A percentile compares a stretch with the other conserved stretches of the same genome.
These are phyloP conservation scores for Termitomyces sp. DNA, from an alignment of 1,284 basidiomycete species.

Conservation along the genomic window DNA sequence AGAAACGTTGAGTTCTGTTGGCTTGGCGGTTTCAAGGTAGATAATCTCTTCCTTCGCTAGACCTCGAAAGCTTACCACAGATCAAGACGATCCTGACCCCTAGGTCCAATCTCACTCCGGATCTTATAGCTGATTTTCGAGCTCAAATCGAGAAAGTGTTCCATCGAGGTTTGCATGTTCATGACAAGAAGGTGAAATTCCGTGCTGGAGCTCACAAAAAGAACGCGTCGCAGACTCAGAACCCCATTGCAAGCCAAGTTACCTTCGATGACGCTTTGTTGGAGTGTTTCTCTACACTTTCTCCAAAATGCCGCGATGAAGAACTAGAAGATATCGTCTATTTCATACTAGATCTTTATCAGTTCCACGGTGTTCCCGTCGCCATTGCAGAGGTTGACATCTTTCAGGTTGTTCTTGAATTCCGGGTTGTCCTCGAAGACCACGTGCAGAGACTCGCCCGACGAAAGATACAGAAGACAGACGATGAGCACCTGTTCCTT, in stretches of 20 bases:
- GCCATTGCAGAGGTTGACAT: slow-evolving; percentile 92
- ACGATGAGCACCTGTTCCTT: slow-evolving; percentile 77
- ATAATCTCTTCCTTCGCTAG: slow-evolving; percentile 14
- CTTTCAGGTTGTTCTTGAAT: slow-evolving; percentile 76
- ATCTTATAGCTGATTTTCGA: slow-evolving; percentile 53
- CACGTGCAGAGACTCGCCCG: slow-evolving; percentile 43
- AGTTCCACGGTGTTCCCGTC: slow-evolving; percentile 86
- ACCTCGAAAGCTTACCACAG: slow-evolving; percentile 3
- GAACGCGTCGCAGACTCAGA: slow-evolving; percentile 32
- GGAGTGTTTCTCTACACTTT: slow-evolving; percentile 83
- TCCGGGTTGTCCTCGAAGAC: slow-evolving; percentile 68
- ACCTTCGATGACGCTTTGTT: slow-evolving; percentile 69
- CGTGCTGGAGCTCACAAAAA: slow-evolving; percentile 29
- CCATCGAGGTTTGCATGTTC: slow-evolving; percentile 53
- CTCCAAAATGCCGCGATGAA: slow-evolving; percentile 81
- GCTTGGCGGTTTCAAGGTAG: slow-evolving; percentile 95
- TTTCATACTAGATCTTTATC: slow-evolving; percentile 91
- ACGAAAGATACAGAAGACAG: slow-evolving; percentile 18
- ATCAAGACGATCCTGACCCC: slow-evolving; percentile 67
- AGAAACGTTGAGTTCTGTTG: slow-evolving; percentile 91
- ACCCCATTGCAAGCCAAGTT: slow-evolving; percentile 43
- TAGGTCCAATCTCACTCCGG: slow-evolving; percentile 39
- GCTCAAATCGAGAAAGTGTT: slow-evolving; percentile 72
- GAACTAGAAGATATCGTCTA: slow-evolving; percentile 94
- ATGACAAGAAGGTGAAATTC: slow-evolving; percentile 47